Conservation (phyloP, 164 flowering plant species). For the Paratinospora sagittata region DNA sequence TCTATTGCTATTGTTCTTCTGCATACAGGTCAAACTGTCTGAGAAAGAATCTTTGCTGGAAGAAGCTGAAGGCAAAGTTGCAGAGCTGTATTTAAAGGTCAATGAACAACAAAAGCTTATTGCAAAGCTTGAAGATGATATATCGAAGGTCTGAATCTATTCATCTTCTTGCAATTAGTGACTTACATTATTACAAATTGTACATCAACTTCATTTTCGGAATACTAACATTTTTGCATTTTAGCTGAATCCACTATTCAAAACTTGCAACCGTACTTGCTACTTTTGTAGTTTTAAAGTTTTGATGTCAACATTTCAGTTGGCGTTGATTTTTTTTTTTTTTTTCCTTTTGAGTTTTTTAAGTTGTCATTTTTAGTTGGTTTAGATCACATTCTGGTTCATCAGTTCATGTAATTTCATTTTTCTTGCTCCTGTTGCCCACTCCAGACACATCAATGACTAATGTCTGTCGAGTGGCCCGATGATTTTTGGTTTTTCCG, state of each 20-base stretch:
- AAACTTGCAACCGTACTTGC: background rate
- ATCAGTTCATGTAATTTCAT: background rate
- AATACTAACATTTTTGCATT: background rate
- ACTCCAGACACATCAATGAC: background rate
- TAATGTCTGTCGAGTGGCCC: background rate
- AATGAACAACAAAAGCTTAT: constrained; percentile 81
- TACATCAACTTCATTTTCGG: background rate
- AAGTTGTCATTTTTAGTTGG: background rate
- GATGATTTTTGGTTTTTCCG: background rate
- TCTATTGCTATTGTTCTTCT: background rate
- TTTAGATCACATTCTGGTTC: background rate
- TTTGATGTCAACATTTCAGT: background rate
- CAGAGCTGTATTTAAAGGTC: constrained; percentile 59
- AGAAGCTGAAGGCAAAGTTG: constrained; percentile 61
- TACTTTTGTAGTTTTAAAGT: background rate
- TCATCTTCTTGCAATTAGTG: background rate
- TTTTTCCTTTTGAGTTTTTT: background rate
- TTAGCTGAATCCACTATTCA: background rate
- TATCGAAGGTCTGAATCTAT: constrained; percentile 59
- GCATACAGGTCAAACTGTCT: constrained; percentile 70
- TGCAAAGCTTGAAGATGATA: constrained; percentile 96
- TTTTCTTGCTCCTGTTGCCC: background rate
- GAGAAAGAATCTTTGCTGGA: constrained; percentile 74
- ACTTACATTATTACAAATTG: background rate
- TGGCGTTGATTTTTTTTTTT: background rate